These are phyloP conservation scores for Apiospora pterosperma DNA, from an alignment of 2,329 filamentous ascomycete genomes.

Conservation along the genomic window DNA sequence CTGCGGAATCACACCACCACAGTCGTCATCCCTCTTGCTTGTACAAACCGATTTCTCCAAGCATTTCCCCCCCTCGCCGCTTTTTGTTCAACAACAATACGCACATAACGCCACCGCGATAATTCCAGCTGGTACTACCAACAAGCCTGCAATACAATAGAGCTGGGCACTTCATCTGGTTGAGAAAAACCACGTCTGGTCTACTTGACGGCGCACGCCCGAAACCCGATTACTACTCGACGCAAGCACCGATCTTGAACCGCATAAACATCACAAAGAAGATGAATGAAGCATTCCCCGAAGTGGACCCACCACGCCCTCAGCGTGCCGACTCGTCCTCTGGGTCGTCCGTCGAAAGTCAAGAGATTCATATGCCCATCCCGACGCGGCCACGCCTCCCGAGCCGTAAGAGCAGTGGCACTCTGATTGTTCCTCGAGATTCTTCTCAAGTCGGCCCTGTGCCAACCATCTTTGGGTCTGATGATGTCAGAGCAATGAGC, in stretches of 20 bases:
- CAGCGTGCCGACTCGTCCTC: slow-evolving; percentile 27
- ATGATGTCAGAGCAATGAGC: slow-evolving; percentile 93
- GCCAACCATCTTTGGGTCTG: slow-evolving; percentile 74
- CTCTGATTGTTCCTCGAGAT: slow-evolving; percentile 78
- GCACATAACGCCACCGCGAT: not conserved
- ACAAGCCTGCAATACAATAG: not conserved
- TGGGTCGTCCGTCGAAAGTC: slow-evolving; percentile 22
- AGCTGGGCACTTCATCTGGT: not conserved
- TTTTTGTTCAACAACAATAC: not conserved
- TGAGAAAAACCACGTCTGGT: too few species aligned
- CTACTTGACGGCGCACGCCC: not conserved
- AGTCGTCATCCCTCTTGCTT: not conserved
- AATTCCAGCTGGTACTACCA: not conserved
- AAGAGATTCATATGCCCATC: slow-evolving; percentile 46
- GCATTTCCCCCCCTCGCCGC: not conserved
- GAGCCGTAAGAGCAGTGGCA: slow-evolving; percentile 75
- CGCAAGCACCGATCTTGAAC: not conserved
- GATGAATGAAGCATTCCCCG: slow-evolving; percentile 1
- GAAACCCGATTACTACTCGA: not conserved
- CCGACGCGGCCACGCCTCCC: slow-evolving; percentile 64
- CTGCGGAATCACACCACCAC: not conserved
- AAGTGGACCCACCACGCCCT: slow-evolving; percentile 8
- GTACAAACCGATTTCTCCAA: not conserved
- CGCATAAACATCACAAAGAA: not conserved
- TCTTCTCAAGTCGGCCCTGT: slow-evolving; percentile 69